Evolutionary conservation across 768 basidiomycete species (phyloP).

Genomic region (Pleurotus platypus): DNA sequence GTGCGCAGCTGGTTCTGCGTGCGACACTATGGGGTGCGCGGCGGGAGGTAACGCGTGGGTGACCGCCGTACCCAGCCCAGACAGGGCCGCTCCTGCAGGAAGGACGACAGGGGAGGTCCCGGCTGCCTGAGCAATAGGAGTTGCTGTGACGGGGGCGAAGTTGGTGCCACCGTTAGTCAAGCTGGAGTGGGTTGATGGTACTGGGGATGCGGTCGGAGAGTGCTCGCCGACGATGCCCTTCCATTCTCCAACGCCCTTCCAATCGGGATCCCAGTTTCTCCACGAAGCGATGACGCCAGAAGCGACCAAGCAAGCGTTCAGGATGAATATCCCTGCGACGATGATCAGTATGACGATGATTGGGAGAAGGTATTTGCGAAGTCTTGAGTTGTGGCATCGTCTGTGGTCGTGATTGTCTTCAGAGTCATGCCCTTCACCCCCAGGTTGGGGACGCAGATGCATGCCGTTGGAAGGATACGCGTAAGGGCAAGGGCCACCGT

Average conservation of each 20-base stretch:
- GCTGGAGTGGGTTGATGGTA: no score
- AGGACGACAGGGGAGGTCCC: no score
- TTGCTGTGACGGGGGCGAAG: no score
- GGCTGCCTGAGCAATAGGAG: no score
- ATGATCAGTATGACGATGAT: conserved; percentile 1
- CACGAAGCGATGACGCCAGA: background rate
- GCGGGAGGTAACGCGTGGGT: no score
- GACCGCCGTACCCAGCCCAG: no score
- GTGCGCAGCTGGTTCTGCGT: background rate
- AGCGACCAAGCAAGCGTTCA: conserved; percentile 1
- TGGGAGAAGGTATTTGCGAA: background rate
- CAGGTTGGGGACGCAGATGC: background rate
- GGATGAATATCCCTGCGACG: background rate
- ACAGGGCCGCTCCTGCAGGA: no score
- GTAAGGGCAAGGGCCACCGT: background rate
- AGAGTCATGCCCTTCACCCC: background rate
- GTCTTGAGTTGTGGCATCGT: background rate
- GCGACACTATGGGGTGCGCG: background rate
- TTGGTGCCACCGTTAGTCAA: no score
- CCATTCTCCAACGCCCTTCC: conserved; percentile 5
- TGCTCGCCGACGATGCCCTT: background rate
- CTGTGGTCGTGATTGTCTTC: background rate
- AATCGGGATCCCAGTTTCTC: conserved; percentile 1
- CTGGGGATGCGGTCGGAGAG: no score
- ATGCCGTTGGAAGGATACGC: background rate